phyloP scores from a whole-genome alignment of 192 early-diverging fungal genomes.

The Dimargaris xerosporica region DNA sequence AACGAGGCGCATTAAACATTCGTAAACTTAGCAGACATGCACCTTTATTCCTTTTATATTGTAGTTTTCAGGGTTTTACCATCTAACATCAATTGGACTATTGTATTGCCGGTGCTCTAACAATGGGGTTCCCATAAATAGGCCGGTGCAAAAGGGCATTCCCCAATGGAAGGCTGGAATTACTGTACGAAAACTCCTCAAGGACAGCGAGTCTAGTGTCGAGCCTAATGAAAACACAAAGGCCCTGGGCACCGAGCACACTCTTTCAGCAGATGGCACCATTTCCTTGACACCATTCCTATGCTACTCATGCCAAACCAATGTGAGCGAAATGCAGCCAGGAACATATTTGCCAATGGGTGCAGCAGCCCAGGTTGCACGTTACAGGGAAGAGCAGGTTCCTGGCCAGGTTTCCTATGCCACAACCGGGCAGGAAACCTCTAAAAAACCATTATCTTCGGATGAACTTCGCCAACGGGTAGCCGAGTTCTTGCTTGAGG shows the following conservation, averaged over 20 bases:
- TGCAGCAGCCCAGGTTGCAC: too few species aligned
- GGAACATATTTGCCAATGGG: background rate
- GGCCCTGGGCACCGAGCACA: background rate
- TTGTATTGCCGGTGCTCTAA: background rate
- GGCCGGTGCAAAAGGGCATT: slow-evolving; percentile 1
- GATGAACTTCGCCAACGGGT: too few species aligned
- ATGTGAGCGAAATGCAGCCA: background rate
- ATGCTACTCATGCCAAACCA: slow-evolving; percentile 9
- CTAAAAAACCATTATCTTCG: too few species aligned
- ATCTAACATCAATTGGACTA: background rate
- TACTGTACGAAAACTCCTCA: background rate
- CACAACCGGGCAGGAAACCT: too few species aligned
- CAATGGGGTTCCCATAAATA: background rate
- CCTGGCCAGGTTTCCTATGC: too few species aligned
- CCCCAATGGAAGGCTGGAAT: background rate
- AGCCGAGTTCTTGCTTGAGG: too few species aligned
- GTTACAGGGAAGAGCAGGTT: too few species aligned
- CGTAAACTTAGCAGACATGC: background rate
- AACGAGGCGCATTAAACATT: too few species aligned
- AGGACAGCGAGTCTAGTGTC: background rate
- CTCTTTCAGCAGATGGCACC: background rate
- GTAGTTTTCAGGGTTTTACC: background rate
- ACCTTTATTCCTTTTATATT: background rate
- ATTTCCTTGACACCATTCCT: background rate
- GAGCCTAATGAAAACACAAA: background rate